A percentile compares a stretch with the other conserved stretches of the same genome.
phyloP scores from a whole-genome alignment of 495 filamentous ascomycete species.

The Lasiosphaeria hispida region DNA sequence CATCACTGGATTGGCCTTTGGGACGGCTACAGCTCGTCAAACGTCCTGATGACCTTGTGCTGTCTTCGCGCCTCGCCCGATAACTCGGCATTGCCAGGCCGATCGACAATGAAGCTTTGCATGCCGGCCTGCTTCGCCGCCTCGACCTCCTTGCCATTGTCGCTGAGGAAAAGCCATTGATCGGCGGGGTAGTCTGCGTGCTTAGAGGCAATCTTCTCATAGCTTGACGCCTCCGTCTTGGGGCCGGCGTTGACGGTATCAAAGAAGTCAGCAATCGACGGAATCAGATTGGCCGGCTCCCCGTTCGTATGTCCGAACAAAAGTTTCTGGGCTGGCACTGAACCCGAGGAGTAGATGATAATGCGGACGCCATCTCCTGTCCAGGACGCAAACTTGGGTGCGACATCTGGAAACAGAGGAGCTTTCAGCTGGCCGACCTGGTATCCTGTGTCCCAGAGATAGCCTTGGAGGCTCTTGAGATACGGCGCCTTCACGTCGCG shows the following conservation, averaged over 20 bases:
- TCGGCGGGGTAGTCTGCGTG: slow-evolving; percentile 37
- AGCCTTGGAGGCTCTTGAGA: slow-evolving; percentile 70
- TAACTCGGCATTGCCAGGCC: slow-evolving; percentile 62
- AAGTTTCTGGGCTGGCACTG: slow-evolving; percentile 68
- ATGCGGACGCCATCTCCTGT: slow-evolving; percentile 43
- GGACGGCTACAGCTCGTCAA: slow-evolving; percentile 34
- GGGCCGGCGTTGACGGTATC: slow-evolving; percentile 73
- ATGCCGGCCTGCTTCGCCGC: slow-evolving; percentile 64
- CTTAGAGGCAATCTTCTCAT: slow-evolving; percentile 53
- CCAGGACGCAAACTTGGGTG: slow-evolving; percentile 55
- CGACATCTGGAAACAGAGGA: slow-evolving; percentile 67
- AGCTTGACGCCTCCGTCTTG: slow-evolving; percentile 61
- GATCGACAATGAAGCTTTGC: slow-evolving; percentile 57
- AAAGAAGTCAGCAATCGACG: slow-evolving; percentile 58
- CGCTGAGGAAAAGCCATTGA: slow-evolving; percentile 66
- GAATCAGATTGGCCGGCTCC: slow-evolving; percentile 53
- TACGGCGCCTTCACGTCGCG: slow-evolving; percentile 66
- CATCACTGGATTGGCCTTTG: no score
- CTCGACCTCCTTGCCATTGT: slow-evolving; percentile 66
- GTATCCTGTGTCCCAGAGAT: slow-evolving; percentile 68
- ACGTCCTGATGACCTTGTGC: slow-evolving; percentile 46
- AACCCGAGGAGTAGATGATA: slow-evolving; percentile 70
- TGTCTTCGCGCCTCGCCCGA: slow-evolving; percentile 39
- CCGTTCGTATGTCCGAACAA: slow-evolving; percentile 64
- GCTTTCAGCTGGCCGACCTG: slow-evolving; percentile 56